A percentile compares a stretch with the other conserved stretches of the same genome.
Conservation (phyloP, 495 filamentous ascomycete species). For the Choiromyces venosus region DNA sequence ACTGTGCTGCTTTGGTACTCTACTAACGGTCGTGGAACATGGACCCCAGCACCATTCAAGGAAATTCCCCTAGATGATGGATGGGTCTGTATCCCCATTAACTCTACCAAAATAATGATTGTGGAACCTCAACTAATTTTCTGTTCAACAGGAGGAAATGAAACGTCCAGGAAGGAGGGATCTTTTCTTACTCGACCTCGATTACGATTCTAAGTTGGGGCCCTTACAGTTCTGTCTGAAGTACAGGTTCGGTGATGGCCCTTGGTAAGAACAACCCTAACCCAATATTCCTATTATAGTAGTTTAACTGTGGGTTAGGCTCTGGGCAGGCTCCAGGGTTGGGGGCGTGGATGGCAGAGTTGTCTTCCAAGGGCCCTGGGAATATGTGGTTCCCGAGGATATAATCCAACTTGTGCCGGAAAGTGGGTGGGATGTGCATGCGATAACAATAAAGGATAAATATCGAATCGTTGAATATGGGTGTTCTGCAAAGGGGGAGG, state of each 20-base stretch:
- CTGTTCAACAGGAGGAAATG: not conserved
- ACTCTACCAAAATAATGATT: not conserved
- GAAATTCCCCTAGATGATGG: conserved; percentile 2
- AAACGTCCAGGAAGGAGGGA: conserved; percentile 11
- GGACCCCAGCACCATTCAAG: conserved; percentile 16
- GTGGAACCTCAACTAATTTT: conserved; percentile 2
- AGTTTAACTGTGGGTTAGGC: conserved; percentile 7
- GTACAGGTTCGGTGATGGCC: conserved; percentile 34
- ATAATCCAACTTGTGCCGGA: not conserved
- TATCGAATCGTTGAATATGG: not conserved
- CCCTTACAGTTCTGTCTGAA: conserved; percentile 38
- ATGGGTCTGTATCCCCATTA: conserved; percentile 12
- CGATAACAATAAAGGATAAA: not conserved
- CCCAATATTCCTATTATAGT: not conserved
- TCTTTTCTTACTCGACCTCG: conserved; percentile 25
- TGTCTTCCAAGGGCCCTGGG: conserved; percentile 11
- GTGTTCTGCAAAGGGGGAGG: not conserved
- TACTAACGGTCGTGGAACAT: conserved; percentile 19
- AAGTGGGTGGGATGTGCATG: not conserved
- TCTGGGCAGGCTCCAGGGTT: conserved; percentile 36
- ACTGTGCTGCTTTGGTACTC: conserved; percentile 28
- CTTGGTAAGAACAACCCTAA: conserved; percentile 18
- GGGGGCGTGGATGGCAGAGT: conserved; percentile 31
- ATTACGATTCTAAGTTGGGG: conserved; percentile 17
- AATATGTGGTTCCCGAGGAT: not conserved